Conservation (phyloP, 192 early-diverging fungal genomes). For the Spinellus fusiger region DNA sequence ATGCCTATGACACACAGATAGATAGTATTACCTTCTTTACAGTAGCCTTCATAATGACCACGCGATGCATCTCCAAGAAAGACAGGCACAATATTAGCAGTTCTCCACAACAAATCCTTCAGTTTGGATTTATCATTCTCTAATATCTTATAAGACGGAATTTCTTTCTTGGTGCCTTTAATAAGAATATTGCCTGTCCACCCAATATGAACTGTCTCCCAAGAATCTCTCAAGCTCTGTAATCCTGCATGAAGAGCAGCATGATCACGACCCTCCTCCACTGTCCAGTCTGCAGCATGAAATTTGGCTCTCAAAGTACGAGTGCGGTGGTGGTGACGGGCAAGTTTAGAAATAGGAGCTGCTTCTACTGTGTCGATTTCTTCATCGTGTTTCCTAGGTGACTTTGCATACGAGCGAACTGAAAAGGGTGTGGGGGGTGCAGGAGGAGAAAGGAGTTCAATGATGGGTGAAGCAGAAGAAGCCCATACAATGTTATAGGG, state of each 20-base stretch:
- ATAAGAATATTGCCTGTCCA: conserved; percentile 65
- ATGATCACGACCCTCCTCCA: conserved; percentile 62
- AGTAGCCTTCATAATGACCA: conserved; percentile 96
- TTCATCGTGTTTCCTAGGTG: background rate
- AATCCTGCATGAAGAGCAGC: conserved; percentile 87
- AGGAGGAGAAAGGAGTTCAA: background rate
- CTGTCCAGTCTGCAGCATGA: conserved; percentile 16
- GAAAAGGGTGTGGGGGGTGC: background rate
- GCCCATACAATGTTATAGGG: conserved; percentile 21
- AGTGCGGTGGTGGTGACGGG: conserved; percentile 5
- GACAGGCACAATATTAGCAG: conserved; percentile 68
- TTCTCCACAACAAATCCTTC: conserved; percentile 46
- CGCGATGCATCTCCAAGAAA: conserved; percentile 69
- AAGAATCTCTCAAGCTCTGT: conserved; percentile 52
- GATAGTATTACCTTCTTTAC: conserved; percentile 70
- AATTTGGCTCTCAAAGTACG: conserved; percentile 8
- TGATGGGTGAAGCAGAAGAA: background rate
- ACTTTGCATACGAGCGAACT: background rate
- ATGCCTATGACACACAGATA: background rate
- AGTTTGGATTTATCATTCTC: conserved; percentile 55
- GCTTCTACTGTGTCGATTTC: background rate
- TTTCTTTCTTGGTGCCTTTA: conserved; percentile 36
- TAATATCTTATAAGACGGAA: conserved; percentile 47
- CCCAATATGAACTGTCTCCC: conserved; percentile 66
- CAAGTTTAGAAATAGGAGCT: conserved; percentile 9